Percentiles rank a stretch among this genome's conserved stretches.
These are phyloP conservation scores for Citrus cavaleriei DNA, from an alignment of 345 rosid species.

Conservation along the genomic window DNA sequence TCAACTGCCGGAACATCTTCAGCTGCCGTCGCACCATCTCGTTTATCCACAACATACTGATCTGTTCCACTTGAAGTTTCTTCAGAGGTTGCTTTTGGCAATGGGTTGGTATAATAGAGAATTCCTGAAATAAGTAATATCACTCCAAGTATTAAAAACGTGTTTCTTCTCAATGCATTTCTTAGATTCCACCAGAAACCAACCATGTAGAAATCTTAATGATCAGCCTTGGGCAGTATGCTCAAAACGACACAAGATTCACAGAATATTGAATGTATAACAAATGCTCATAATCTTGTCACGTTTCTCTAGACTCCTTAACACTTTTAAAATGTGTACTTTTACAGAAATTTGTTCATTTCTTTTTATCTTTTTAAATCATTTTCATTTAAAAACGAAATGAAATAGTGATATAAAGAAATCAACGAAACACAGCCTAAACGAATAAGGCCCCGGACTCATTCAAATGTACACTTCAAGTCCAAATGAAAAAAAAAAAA, in stretches of 20 bases:
- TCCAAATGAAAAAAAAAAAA: neutral
- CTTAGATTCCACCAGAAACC: neutral
- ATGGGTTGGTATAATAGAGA: constrained; percentile 13
- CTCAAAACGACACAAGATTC: neutral
- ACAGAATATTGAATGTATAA: neutral
- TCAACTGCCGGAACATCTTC: constrained; percentile 35
- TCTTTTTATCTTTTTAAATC: neutral
- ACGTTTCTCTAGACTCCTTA: neutral
- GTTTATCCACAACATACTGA: constrained; percentile 36
- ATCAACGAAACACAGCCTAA: neutral
- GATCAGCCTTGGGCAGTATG: neutral
- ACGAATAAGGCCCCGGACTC: neutral
- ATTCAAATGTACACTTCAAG: neutral
- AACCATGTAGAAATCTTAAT: neutral
- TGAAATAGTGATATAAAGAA: neutral
- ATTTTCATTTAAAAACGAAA: neutral
- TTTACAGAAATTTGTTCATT: neutral
- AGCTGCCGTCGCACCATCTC: constrained; percentile 18
- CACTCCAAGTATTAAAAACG: neutral
- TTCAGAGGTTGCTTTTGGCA: constrained; percentile 52
- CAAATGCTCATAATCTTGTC: neutral
- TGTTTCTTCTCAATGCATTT: neutral
- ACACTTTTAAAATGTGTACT: neutral
- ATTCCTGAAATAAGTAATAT: constrained; percentile 20
- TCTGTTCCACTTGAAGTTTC: constrained; percentile 38